Conservation (phyloP, 2,329 filamentous ascomycete genomes). For the Celoporthe dispersa region DNA sequence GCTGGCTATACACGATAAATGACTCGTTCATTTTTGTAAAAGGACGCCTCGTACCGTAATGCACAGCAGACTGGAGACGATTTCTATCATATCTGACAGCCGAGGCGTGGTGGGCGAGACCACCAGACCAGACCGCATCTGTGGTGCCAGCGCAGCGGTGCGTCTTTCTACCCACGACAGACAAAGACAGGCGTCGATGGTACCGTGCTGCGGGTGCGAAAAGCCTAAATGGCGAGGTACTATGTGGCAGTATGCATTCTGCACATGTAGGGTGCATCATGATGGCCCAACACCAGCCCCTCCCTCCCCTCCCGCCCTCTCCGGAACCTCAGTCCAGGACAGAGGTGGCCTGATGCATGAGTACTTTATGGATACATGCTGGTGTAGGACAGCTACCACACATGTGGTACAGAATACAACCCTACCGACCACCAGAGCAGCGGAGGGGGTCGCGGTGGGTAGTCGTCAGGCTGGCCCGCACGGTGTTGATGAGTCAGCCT, state of each 20-base stretch:
- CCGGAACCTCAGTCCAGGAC: too few species aligned
- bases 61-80: neutral
- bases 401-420: too few species aligned
- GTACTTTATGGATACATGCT: neutral
- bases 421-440: neutral
- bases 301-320: too few species aligned
- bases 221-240: conserved; percentile 2
- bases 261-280: neutral
- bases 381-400: too few species aligned
- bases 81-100: neutral
- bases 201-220: neutral
- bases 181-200: neutral
- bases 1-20: neutral
- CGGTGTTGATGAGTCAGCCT: neutral
- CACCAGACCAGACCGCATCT: neutral
- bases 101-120: neutral
- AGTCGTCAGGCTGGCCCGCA: too few species aligned
- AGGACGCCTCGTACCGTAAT: neutral
- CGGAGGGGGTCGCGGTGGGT: too few species aligned
- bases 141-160: conserved; percentile 8
- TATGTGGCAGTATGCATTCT: neutral
- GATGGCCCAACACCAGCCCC: neutral
- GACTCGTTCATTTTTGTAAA: neutral
- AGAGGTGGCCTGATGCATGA: neutral
- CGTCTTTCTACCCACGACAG: too few species aligned